Evolutionary conservation across 805 yeast genomes (phyloP).

Genomic region (Metschnikowia arizonensis): DNA sequence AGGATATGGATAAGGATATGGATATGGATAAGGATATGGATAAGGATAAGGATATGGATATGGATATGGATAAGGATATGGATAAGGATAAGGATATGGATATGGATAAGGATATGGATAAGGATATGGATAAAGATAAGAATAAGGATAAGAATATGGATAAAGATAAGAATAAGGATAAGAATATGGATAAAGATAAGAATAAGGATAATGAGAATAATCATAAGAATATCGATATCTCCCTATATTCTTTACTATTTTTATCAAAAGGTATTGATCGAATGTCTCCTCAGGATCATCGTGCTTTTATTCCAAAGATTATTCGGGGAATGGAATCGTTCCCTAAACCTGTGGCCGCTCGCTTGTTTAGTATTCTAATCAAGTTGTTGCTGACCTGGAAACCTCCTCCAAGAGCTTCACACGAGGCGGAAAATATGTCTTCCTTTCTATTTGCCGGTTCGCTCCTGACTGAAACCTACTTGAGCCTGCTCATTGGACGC

Average conservation of each 20-base stretch:
- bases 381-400: constrained; percentile 49
- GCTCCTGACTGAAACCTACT: constrained; percentile 41
- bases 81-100: too few species aligned
- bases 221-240: too few species aligned
- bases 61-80: too few species aligned
- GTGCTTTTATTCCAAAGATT: constrained; percentile 43
- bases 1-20: too few species aligned
- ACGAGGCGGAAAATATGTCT: constrained; percentile 35
- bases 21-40: too few species aligned
- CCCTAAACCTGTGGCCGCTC: constrained; percentile 41
- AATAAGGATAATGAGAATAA: too few species aligned
- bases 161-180: too few species aligned
- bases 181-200: too few species aligned
- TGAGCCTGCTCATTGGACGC: constrained; percentile 48
- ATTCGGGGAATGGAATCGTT: constrained; percentile 43
- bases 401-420: constrained; percentile 45
- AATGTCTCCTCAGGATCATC: constrained; percentile 34
- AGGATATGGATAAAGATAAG: too few species aligned
- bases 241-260: constrained; percentile 60
- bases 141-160: too few species aligned
- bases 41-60: too few species aligned
- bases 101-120: too few species aligned
- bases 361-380: constrained; percentile 58
- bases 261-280: constrained; percentile 66
- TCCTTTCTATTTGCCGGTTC: constrained; percentile 34